These are phyloP conservation scores for Basidiobolus heterosporus DNA, from an alignment of 371 early-diverging fungal genomes.

Conservation along the genomic window DNA sequence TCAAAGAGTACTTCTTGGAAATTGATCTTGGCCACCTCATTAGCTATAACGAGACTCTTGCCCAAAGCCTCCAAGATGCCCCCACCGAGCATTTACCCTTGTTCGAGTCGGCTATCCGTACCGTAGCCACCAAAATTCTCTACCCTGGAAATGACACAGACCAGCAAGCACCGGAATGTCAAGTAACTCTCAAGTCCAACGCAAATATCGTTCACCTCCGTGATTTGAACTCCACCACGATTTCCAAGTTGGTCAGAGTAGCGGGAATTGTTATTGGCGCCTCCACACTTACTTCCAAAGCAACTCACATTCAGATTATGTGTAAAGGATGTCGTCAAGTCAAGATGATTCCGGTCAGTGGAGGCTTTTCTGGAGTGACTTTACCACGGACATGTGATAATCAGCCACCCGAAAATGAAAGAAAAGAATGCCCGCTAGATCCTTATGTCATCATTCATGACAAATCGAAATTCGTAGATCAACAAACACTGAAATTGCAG, in stretches of 20 bases:
- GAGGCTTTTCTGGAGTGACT: conserved; percentile 69
- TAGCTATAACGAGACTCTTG: conserved; percentile 63
- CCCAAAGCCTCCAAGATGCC: conserved; percentile 50
- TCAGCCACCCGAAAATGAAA: conserved; percentile 14
- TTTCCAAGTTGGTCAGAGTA: conserved; percentile 87
- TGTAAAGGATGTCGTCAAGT: conserved; percentile 75
- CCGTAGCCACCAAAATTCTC: conserved; percentile 45
- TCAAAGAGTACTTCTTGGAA: conserved; percentile 54
- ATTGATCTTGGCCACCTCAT: conserved; percentile 74
- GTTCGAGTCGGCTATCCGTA: conserved; percentile 76
- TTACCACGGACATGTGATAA: conserved; percentile 77
- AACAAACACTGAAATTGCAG: conserved; percentile 95
- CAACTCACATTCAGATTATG: conserved; percentile 69
- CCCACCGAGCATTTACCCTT: conserved; percentile 72
- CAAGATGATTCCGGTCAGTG: conserved; percentile 57
- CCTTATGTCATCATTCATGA: conserved; percentile 93
- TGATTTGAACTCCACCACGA: conserved; percentile 67
- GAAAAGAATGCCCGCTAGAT: conserved; percentile 71
- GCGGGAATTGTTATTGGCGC: conserved; percentile 96
- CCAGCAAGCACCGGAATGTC: conserved; percentile 47
- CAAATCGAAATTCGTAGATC: conserved; percentile 91
- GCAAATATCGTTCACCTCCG: conserved; percentile 72
- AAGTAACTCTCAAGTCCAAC: conserved; percentile 70
- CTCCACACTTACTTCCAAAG: conserved; percentile 75
- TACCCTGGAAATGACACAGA: conserved; percentile 18